phyloP scores from a whole-genome alignment of 768 basidiomycete species.

The Tulasnella calospora region DNA sequence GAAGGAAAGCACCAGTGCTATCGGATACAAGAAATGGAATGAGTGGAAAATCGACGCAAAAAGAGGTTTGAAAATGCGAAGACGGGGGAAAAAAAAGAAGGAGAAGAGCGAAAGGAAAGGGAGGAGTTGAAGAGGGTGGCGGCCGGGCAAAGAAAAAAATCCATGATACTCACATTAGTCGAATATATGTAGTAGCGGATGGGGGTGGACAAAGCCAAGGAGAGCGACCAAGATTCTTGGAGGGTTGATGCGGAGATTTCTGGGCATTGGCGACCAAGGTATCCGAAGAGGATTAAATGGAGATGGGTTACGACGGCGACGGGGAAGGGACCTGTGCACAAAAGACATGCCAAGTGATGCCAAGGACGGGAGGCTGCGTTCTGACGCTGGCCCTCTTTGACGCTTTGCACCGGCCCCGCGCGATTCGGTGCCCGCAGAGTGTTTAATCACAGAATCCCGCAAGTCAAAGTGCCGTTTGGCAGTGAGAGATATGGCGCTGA shows the following conservation, averaged over 20 bases:
- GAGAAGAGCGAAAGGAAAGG: neutral
- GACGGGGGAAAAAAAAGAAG: neutral
- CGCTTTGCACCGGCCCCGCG: neutral
- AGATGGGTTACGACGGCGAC: constrained; percentile 2
- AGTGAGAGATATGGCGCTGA: neutral
- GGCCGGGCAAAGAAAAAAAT: neutral
- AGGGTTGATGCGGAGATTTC: constrained; percentile 5
- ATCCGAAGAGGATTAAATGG: neutral
- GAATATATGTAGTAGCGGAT: neutral
- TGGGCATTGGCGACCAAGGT: constrained; percentile 6
- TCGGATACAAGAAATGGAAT: neutral
- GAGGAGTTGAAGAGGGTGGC: neutral
- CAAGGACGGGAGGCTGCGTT: neutral
- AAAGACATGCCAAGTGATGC: neutral
- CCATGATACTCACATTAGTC: neutral
- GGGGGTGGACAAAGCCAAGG: neutral
- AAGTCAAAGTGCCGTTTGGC: neutral
- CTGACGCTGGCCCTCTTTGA: neutral
- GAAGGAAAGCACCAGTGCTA: neutral
- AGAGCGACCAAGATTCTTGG: neutral
- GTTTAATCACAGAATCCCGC: neutral
- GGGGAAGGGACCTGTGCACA: neutral
- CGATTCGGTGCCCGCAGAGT: neutral
- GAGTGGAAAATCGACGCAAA: neutral
- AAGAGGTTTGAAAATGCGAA: neutral